A percentile compares a stretch with the other conserved stretches of the same genome.
These are phyloP conservation scores for Cercospora citrullina DNA, from an alignment of 2,329 filamentous ascomycete genomes.

Conservation along the genomic window DNA sequence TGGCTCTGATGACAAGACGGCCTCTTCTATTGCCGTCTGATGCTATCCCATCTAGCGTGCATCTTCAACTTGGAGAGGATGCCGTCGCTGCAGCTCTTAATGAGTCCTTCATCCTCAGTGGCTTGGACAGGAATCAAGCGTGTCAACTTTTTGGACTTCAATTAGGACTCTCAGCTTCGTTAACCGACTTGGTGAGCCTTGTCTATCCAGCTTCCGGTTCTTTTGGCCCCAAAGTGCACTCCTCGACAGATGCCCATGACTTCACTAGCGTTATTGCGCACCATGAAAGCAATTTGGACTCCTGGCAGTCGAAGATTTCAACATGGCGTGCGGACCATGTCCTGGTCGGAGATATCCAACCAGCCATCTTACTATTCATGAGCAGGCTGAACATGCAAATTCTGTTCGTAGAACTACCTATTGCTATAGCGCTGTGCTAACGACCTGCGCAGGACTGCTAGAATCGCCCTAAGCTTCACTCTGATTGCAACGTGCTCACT, in stretches of 20 bases:
- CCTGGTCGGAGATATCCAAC: not conserved
- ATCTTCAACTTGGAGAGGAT: not conserved
- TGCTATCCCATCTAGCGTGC: not conserved
- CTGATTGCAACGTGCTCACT: not conserved
- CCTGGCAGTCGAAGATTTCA: not conserved
- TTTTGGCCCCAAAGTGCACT: not conserved
- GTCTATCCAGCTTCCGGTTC: not conserved
- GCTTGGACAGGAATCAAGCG: not conserved
- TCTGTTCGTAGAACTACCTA: not conserved
- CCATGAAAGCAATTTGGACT: not conserved
- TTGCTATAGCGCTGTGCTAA: not conserved
- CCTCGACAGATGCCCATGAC: not conserved
- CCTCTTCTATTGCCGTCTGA: not conserved
- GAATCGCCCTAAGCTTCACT: not conserved
- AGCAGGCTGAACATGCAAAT: not conserved
- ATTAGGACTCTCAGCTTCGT: not conserved
- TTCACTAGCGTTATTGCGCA: not conserved
- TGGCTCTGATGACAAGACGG: not conserved
- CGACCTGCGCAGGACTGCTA: not conserved
- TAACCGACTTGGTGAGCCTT: not conserved
- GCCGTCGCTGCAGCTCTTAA: not conserved
- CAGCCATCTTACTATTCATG: not conserved
- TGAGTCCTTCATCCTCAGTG: not conserved
- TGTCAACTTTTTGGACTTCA: not conserved
- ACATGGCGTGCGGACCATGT: not conserved